Evolutionary conservation across 805 yeast genomes (phyloP).

Genomic region (Yamadazyma sp.): DNA sequence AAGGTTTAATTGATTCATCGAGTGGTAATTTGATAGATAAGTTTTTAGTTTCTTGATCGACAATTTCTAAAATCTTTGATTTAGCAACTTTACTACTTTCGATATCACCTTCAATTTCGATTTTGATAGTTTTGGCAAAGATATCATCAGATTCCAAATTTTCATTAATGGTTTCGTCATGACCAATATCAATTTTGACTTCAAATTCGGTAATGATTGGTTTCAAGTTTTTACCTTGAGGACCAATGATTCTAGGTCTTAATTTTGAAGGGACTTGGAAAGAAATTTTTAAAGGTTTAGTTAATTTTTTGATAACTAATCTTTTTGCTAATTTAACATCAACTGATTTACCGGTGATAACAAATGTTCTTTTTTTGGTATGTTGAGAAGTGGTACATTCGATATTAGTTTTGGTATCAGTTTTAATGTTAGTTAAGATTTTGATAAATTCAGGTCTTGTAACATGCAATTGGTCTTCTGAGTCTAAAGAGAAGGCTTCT

Average conservation of each 20-base stretch:
- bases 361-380: conserved; percentile 76
- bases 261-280: conserved; percentile 74
- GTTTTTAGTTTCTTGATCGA: conserved; percentile 67
- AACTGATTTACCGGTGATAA: conserved; percentile 71
- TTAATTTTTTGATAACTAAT: conserved; percentile 69
- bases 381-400: conserved; percentile 80
- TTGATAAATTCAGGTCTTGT: conserved; percentile 65
- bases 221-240: conserved; percentile 77
- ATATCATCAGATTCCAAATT: conserved; percentile 49
- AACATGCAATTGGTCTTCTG: conserved; percentile 63
- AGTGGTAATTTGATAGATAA: conserved; percentile 51
- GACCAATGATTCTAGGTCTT: conserved; percentile 79
- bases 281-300: conserved; percentile 63
- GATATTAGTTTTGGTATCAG: conserved; percentile 59
- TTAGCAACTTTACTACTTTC: conserved; percentile 81
- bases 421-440: conserved; percentile 60
- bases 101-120: conserved; percentile 76
- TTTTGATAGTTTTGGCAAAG: conserved; percentile 56
- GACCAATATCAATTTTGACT: conserved; percentile 68
- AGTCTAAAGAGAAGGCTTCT: conserved; percentile 74
- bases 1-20: conserved; percentile 41
- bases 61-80: conserved; percentile 64
- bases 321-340: conserved; percentile 70
- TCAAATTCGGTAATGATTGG: conserved; percentile 70
- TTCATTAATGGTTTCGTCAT: conserved; percentile 28